Base-by-base conservation (phyloP, 177 flowering plant species). In the Vitis hybrid region DNA sequence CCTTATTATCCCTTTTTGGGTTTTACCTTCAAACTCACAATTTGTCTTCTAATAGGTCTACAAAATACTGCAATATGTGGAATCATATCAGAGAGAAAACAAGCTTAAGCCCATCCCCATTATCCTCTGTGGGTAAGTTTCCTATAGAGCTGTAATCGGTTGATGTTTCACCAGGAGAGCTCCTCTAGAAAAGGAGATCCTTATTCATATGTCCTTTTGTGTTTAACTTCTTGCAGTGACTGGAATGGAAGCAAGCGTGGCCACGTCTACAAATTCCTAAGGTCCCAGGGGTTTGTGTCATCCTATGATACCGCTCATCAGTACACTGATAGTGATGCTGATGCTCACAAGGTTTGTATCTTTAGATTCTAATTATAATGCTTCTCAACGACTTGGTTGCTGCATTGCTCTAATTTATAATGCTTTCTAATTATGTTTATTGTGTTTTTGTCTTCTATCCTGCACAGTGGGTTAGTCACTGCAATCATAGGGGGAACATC, bases 211-310 rank as follows among this genome's bases (percentile, higher is more conserved):
- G 0, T 6, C 45, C 45, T 64, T 20, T 19, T 45, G 50, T 58
- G 49, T 11, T 57, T 22, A 3, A 34, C 45, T 58, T 66, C 66
- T 58, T 71, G 10, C 73, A 93, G 98, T 73, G 99, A 95, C 68
- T 95, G 97, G 99, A 95, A 95, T 78, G 99, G 99, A 56, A 93
- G 97, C 83, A 93, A 93, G 84, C 89, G 95, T 22, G 99, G 99
- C n/a, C 95, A 93, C 80, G 92, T 95, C 53, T 95, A 95, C 84
- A 89, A 84, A 77, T 95, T 95, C 77, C 89, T 95, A 20, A 84
- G 99, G 72, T 95, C 98, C 22, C 98, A 89, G 69, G 98, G 99
- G 1, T 95, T 95, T 79, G 91, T 88, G 3, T 95, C 99, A 66
- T 89, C 99, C 59, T 95, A 95, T 84, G 99, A 95, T 78, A 83